These are phyloP conservation scores for Russula lepida DNA, from an alignment of 768 basidiomycete species.

Conservation along the genomic window DNA sequence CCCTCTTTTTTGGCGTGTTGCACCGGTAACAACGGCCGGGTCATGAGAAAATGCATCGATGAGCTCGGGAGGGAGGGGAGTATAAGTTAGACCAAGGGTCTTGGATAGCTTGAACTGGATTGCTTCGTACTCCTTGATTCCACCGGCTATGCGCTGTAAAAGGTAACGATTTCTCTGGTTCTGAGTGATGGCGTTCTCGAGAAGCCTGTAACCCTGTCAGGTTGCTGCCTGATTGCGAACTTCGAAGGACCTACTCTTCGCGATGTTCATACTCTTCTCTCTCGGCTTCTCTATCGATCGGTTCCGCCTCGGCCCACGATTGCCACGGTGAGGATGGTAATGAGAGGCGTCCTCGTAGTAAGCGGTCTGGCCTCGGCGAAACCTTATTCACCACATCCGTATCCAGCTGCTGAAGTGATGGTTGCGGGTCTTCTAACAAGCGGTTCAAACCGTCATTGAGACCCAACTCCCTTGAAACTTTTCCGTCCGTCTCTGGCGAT, in stretches of 20 bases:
- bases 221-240: not conserved
- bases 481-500: not conserved
- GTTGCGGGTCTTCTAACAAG: not conserved
- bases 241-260: conserved; percentile 35
- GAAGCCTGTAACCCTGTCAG: conserved; percentile 35
- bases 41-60: conserved; percentile 71
- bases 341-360: conserved; percentile 29
- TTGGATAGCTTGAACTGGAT: conserved; percentile 45
- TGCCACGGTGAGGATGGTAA: conserved; percentile 26
- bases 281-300: conserved; percentile 40
- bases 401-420: not conserved
- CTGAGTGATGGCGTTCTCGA: conserved; percentile 50
- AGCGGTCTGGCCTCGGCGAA: not conserved
- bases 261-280: conserved; percentile 53
- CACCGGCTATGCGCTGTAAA: conserved; percentile 53
- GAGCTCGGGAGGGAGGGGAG: conserved; percentile 52
- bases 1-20: conserved; percentile 50
- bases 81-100: conserved; percentile 40
- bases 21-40: conserved; percentile 63
- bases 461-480: not conserved
- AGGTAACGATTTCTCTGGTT: conserved; percentile 64
- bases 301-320: conserved; percentile 27
- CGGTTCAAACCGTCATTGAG: not conserved
- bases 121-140: conserved; percentile 57
- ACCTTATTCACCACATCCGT: not conserved